A percentile compares a stretch with the other conserved stretches of the same genome.
Conservation (phyloP, 805 yeast species). For the Metschnikowia continentalis region DNA sequence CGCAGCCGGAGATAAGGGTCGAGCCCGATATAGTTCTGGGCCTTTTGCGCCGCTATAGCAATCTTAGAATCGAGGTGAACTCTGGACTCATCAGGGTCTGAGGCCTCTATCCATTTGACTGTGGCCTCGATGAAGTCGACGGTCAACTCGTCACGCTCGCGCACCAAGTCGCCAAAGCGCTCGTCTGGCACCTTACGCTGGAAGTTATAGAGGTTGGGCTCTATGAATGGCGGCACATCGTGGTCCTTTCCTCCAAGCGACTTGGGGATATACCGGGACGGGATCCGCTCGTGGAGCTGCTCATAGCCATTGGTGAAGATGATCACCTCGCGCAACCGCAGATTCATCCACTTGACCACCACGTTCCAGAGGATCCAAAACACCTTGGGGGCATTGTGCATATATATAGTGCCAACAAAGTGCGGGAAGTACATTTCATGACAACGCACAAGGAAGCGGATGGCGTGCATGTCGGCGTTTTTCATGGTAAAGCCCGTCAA, state of each 20-base stretch:
- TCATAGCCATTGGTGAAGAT: slow-evolving; percentile 7
- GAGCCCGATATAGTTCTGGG: slow-evolving; percentile 8
- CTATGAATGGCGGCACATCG: slow-evolving; percentile 7
- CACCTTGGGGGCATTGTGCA: slow-evolving; percentile 14
- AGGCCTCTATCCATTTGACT: slow-evolving; percentile 12
- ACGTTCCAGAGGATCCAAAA: slow-evolving; percentile 12
- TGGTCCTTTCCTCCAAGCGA: slow-evolving; percentile 12
- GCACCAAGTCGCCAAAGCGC: slow-evolving; percentile 4
- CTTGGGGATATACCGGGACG: slow-evolving; percentile 8
- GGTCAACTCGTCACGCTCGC: slow-evolving; percentile 12
- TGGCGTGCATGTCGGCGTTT: slow-evolving; percentile 13
- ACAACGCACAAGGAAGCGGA: slow-evolving; percentile 8
- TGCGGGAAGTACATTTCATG: slow-evolving; percentile 12
- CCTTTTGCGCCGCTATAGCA: slow-evolving; percentile 5
- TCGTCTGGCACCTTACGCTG: slow-evolving; percentile 10
- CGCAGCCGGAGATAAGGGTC: slow-evolving; percentile 14
- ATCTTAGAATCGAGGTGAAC: slow-evolving; percentile 7
- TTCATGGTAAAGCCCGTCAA: slow-evolving; percentile 12
- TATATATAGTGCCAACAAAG: slow-evolving; percentile 7
- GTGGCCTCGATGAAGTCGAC: slow-evolving; percentile 12
- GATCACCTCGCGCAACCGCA: slow-evolving; percentile 7
- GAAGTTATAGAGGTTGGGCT: slow-evolving; percentile 7
- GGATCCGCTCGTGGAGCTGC: slow-evolving; percentile 8
- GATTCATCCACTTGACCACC: slow-evolving; percentile 13
- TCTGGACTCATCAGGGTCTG: slow-evolving; percentile 6